Evolutionary conservation across 768 basidiomycete species (phyloP), one percentile per base, ranked within the genome.

Genomic region (Boletus rubroflammeus): DNA sequence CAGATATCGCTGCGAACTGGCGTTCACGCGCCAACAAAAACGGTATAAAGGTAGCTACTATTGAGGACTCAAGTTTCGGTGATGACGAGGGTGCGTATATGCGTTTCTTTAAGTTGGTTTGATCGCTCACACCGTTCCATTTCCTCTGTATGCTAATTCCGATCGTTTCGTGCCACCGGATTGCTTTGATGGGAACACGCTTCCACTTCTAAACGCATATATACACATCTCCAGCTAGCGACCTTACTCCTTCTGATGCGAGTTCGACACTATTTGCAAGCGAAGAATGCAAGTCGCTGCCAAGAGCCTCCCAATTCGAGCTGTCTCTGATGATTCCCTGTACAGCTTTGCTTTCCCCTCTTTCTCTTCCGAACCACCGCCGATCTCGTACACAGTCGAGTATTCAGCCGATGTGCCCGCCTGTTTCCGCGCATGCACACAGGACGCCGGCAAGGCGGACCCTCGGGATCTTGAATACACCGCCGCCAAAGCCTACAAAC

Each of bases 1-100:
- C 82, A 15, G 82, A 86, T 65, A 78, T 83, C 36, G 79, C 84
- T 5, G 77, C 79, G 32, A 88, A 81, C 65, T 90, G 88, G 88
- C 78, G 88, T 52, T 83, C 80, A 29, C 76, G 86, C 47, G 85
- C 86, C 47, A 82, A 75, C 54, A 84, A 86, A 60, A 83, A 88
- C 57, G 86, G 85, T 40, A 88, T 88, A 55, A 85, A 79, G 67
- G 84, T 87, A 48, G 74, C 80, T 26, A 70, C 75, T 36, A 70
- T 66, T 19, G 65, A 68, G 25, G 70, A 75, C 2, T 69, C 76
- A 10, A 70, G 68, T 55, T 72, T 69, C 55, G 71, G 67, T 44
- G 75, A 78, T 19, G 85, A 86, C 56, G 80, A 82, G 60, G 72
- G 79, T 79, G 48, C 36, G 67, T 71, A 57, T 67, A 69, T 68